These are phyloP conservation scores for Kingdonia uniflora DNA, from an alignment of 164 flowering plant genomes.

Conservation along the genomic window DNA sequence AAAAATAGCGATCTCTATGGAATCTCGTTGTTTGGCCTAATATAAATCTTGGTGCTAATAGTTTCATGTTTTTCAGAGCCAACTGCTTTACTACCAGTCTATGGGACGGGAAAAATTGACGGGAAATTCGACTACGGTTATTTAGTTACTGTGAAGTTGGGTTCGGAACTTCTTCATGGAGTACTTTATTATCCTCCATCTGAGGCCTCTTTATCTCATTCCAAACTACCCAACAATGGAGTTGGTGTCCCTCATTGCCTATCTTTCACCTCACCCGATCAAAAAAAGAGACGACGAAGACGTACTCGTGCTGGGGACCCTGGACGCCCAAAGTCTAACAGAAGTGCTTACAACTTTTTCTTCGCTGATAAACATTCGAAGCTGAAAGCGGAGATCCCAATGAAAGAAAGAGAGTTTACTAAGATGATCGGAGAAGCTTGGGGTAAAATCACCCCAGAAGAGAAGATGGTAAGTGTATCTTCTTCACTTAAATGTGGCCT, in stretches of 20 bases:
- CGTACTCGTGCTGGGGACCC: slow-evolving; percentile 34
- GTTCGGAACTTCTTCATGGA: background rate
- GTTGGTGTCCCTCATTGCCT: background rate
- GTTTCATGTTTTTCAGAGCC: too few relatives aligned
- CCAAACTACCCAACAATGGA: background rate
- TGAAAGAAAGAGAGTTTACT: slow-evolving; percentile 67
- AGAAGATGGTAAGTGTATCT: slow-evolving; percentile 34
- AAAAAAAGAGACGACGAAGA: slow-evolving; percentile 9
- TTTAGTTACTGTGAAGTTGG: background rate
- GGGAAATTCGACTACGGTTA: background rate
- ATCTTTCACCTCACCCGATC: background rate
- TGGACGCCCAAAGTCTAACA: slow-evolving; percentile 64
- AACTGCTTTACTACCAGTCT: too few relatives aligned
- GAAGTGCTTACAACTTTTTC: slow-evolving; percentile 86
- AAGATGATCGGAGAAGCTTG: slow-evolving; percentile 84
- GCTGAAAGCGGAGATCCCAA: slow-evolving; percentile 60
- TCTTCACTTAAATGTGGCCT: background rate
- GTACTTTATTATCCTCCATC: background rate
- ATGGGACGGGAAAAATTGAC: too few relatives aligned
- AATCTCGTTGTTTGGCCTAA: too few relatives aligned
- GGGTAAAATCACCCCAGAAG: slow-evolving; percentile 54
- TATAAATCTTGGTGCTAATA: too few relatives aligned
- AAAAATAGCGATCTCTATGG: too few relatives aligned
- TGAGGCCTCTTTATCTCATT: background rate
- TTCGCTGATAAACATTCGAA: slow-evolving; percentile 65